Evolutionary conservation across 371 early-diverging fungal genomes (phyloP).

Genomic region (Paraphysoderma sedebokerense): DNA sequence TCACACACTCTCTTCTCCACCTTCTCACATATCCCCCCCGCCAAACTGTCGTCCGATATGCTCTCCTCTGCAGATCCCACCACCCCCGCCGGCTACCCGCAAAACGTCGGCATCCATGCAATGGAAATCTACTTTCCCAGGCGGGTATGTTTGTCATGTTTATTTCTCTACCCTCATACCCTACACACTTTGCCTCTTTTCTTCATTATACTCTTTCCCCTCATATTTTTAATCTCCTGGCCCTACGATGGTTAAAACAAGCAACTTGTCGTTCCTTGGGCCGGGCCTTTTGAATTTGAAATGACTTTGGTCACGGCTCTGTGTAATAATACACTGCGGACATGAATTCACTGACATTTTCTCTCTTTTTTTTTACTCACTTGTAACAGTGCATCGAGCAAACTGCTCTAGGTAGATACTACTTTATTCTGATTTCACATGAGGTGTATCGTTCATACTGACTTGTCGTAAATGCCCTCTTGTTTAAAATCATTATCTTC

Average conservation of each 20-base stretch:
- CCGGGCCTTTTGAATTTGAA: slow-evolving; percentile 8
- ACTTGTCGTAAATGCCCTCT: slow-evolving; percentile 5
- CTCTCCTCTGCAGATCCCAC: slow-evolving; percentile 4
- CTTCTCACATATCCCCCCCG: background rate
- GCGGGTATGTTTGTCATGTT: slow-evolving; percentile 29
- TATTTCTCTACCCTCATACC: background rate
- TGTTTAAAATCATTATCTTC: background rate
- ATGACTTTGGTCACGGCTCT: no score
- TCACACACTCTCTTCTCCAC: background rate
- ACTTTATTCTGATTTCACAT: slow-evolving; percentile 1
- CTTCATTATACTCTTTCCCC: slow-evolving; percentile 1
- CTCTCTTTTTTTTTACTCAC: background rate
- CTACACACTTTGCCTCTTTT: background rate
- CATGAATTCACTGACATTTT: background rate
- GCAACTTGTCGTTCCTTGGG: background rate
- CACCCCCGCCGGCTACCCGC: slow-evolving; percentile 29
- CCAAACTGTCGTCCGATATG: background rate
- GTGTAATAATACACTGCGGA: no score
- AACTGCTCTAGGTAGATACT: background rate
- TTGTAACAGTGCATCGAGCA: background rate
- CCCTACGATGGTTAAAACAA: background rate
- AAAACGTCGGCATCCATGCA: slow-evolving; percentile 81
- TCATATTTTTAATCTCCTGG: slow-evolving; percentile 1
- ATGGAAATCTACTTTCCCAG: slow-evolving; percentile 88
- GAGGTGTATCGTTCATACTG: background rate